phyloP scores from a whole-genome alignment of 192 early-diverging fungal genomes.

The Borealophlyctis nickersoniae region DNA sequence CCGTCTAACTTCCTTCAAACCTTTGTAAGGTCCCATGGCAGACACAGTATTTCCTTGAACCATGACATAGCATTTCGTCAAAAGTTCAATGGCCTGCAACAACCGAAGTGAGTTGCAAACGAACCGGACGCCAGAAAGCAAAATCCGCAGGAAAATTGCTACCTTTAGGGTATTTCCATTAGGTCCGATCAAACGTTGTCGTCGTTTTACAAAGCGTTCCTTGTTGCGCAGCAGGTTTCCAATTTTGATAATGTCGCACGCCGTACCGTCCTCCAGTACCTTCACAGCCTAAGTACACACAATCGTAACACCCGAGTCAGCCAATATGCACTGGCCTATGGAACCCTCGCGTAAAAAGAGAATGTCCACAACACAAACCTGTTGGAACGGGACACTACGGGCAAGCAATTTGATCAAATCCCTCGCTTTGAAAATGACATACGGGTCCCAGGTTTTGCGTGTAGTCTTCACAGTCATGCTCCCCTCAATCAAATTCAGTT shows the following conservation, averaged over 20 bases:
- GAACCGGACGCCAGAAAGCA: not conserved
- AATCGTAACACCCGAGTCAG: not conserved
- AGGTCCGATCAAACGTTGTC: constrained; percentile 92
- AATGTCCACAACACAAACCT: constrained; percentile 43
- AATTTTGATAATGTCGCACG: constrained; percentile 97
- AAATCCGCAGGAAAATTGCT: constrained; percentile 16
- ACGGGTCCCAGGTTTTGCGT: constrained; percentile 92
- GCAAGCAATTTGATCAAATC: constrained; percentile 94
- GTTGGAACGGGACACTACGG: constrained; percentile 88
- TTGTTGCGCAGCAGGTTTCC: constrained; percentile 93
- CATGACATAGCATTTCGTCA: constrained; percentile 94
- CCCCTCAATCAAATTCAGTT: constrained; percentile 93
- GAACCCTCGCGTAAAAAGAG: too few species aligned
- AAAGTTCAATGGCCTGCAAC: constrained; percentile 81
- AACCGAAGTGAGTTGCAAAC: constrained; percentile 3
- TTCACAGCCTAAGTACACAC: constrained; percentile 63
- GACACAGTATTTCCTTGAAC: constrained; percentile 99
- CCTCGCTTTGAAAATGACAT: constrained; percentile 87
- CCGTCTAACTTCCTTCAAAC: constrained; percentile 79
- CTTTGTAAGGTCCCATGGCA: constrained; percentile 86
- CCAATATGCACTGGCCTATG: too few species aligned
- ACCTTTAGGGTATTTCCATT: constrained; percentile 89
- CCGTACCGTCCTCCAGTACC: constrained; percentile 86
- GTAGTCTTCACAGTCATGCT: constrained; percentile 98
- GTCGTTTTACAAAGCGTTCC: constrained; percentile 95